Evolutionary conservation across 305 asterid genomes (phyloP).

Genomic region (Fraxinus baroniana): DNA sequence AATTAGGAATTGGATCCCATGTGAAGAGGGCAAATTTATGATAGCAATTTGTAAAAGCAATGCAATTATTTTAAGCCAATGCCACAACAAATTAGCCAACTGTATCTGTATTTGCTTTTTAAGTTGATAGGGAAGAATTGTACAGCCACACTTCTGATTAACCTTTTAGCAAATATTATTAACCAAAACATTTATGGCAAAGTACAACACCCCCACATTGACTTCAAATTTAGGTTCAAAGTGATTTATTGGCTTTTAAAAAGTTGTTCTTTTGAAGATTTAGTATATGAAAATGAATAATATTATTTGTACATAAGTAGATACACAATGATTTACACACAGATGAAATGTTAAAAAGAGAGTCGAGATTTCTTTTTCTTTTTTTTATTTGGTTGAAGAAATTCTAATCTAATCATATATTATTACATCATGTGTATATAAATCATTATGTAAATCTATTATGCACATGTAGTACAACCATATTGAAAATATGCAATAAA

Average conservation of each 20-base stretch:
- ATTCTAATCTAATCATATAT: no score
- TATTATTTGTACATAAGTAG: no score
- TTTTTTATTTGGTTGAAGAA: no score
- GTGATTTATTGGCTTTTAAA: neutral
- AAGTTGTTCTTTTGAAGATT: neutral
- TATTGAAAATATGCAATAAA: neutral
- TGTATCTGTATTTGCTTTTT: neutral
- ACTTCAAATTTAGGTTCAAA: neutral
- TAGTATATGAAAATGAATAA: no score
- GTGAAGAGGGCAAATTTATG: slow-evolving; percentile 28
- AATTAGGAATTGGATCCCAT: slow-evolving; percentile 27
- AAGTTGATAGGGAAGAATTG: neutral
- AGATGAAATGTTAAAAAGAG: neutral
- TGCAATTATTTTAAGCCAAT: slow-evolving; percentile 23
- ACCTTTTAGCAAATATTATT: neutral
- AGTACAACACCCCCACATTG: neutral
- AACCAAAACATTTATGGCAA: neutral
- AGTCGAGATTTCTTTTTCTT: no score
- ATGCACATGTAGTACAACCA: neutral
- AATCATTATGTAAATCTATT: no score
- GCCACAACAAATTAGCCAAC: slow-evolving; percentile 23
- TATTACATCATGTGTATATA: no score
- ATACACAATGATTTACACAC: no score
- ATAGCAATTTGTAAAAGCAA: slow-evolving; percentile 1
- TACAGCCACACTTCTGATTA: neutral